These are phyloP conservation scores for Solanum phureja DNA, from an alignment of 257 asterid species.

Conservation along the genomic window DNA sequence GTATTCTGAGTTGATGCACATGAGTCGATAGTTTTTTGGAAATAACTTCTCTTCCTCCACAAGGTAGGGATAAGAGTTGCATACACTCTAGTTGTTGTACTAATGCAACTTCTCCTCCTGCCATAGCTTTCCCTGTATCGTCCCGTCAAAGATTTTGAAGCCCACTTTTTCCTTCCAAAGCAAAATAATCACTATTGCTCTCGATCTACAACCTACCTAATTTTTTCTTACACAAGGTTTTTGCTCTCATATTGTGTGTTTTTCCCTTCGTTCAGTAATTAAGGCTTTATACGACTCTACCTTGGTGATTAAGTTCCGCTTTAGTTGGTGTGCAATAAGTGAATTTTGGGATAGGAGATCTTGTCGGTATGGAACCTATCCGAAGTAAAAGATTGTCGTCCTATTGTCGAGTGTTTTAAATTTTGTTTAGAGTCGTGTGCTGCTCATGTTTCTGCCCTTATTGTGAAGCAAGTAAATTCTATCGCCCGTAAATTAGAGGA, in stretches of 20 bases:
- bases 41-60: background rate
- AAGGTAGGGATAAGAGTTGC: background rate
- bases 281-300: too few relatives aligned
- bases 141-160: background rate
- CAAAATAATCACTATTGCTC: too few relatives aligned
- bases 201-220: too few relatives aligned
- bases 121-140: background rate
- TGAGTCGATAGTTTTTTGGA: background rate
- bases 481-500: fast-evolving
- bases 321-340: too few relatives aligned
- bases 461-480: too few relatives aligned
- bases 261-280: background rate
- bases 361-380: too few relatives aligned
- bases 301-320: too few relatives aligned
- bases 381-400: too few relatives aligned
- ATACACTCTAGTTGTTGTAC: background rate
- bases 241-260: background rate
- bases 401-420: too few relatives aligned
- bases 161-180: background rate
- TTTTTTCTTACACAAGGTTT: background rate
- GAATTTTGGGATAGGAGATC: too few relatives aligned
- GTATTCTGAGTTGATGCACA: background rate
- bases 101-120: background rate
- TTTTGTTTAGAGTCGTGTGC: too few relatives aligned
- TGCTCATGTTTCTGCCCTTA: too few relatives aligned